These are phyloP conservation scores for Aspergillus nomiae DNA, from an alignment of 2,329 filamentous ascomycete genomes.

Conservation along the genomic window DNA sequence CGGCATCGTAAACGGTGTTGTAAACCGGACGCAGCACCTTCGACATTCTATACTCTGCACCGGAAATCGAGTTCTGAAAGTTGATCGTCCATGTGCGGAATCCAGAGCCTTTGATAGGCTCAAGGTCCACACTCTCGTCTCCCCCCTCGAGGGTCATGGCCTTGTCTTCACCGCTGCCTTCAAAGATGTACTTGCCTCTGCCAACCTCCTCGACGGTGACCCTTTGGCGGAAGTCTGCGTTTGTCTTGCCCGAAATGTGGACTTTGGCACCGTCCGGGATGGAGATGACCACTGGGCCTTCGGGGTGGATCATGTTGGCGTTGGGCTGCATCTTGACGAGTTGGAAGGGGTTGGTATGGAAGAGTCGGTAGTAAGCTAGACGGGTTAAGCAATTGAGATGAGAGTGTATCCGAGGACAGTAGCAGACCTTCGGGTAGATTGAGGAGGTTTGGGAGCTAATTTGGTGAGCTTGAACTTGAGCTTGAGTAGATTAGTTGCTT, in stretches of 20 bases:
- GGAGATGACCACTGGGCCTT: neutral
- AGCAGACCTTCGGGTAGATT: neutral
- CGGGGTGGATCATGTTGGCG: neutral
- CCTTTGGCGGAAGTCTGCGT: slow-evolving; percentile 3
- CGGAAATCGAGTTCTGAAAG: neutral
- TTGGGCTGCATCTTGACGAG: neutral
- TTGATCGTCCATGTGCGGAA: slow-evolving; percentile 5
- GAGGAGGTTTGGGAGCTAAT: neutral
- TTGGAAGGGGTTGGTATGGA: no score
- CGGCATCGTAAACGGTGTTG: neutral
- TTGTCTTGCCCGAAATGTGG: neutral
- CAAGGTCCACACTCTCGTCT: neutral
- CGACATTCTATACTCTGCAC: neutral
- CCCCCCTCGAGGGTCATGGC: neutral
- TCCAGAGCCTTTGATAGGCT: neutral
- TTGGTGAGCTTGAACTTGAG: neutral
- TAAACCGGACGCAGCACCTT: neutral
- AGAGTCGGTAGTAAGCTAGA: neutral
- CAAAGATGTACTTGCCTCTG: neutral
- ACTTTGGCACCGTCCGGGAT: neutral
- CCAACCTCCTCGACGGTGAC: slow-evolving; percentile 3
- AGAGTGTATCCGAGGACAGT: neutral
- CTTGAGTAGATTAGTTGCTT: neutral
- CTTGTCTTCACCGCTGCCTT: neutral
- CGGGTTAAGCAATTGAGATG: neutral